A percentile compares a stretch with the other conserved stretches of the same genome.
These are phyloP conservation scores for Lunularia cruciata DNA, from an alignment of 225 moss, liverwort and hornwort genomes.

Conservation along the genomic window DNA sequence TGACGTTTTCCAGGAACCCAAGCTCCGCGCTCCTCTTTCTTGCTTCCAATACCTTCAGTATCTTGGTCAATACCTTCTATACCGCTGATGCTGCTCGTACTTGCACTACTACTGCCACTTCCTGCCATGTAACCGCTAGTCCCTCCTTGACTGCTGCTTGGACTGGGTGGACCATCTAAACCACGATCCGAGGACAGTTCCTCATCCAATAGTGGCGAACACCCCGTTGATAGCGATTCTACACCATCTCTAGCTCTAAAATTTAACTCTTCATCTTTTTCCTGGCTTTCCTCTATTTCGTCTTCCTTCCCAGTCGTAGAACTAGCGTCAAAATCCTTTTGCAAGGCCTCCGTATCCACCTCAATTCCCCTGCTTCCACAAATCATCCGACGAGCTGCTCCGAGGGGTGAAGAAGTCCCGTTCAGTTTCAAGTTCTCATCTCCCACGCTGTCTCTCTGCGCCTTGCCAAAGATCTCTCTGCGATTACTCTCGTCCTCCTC, in stretches of 20 bases:
- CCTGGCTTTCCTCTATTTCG: slow-evolving; percentile 16
- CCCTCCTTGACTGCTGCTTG: slow-evolving; percentile 40
- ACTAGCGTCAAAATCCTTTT: slow-evolving; percentile 7
- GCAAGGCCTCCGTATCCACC: slow-evolving; percentile 3
- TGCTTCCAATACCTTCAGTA: slow-evolving; percentile 32
- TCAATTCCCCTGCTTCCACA: slow-evolving; percentile 2
- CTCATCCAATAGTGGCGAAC: slow-evolving; percentile 21
- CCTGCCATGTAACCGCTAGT: slow-evolving; percentile 50
- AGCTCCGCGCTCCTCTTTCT: slow-evolving; percentile 6
- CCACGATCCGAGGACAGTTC: slow-evolving; percentile 37
- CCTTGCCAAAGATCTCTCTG: slow-evolving; percentile 1
- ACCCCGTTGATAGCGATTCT: slow-evolving; percentile 26
- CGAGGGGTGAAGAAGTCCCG: not conserved
- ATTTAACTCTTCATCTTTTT: slow-evolving; percentile 17
- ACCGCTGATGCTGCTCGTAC: slow-evolving; percentile 25
- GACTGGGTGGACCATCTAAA: slow-evolving; percentile 30
- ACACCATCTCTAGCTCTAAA: slow-evolving; percentile 14
- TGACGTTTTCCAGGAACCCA: slow-evolving; percentile 54
- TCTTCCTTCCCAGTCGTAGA: slow-evolving; percentile 14
- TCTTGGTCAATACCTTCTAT: slow-evolving; percentile 13
- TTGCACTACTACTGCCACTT: slow-evolving; percentile 44
- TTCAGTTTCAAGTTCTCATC: not conserved
- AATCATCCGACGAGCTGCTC: not conserved
- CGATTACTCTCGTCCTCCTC: slow-evolving; percentile 3
- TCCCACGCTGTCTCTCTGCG: not conserved